These are phyloP conservation scores for Blastocrithidia nonstop DNA, from an alignment of 208 protist species.

Conservation along the genomic window DNA sequence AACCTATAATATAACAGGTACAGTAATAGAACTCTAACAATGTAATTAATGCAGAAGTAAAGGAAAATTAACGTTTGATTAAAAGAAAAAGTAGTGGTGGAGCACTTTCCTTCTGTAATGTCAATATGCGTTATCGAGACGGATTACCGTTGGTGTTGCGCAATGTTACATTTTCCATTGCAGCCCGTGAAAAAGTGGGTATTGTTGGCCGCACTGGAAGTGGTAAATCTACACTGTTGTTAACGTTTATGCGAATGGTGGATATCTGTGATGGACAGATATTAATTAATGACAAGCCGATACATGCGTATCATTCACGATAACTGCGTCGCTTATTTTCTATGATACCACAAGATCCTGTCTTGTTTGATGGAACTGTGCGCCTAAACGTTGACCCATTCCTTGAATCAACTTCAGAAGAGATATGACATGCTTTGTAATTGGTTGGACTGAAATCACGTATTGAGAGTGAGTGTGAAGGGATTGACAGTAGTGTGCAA, in stretches of 20 bases:
- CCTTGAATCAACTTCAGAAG: constrained; percentile 9
- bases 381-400: constrained; percentile 66
- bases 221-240: constrained; percentile 76
- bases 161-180: constrained; percentile 30
- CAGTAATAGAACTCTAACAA: not conserved
- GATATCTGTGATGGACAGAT: constrained; percentile 37
- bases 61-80: not conserved
- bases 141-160: constrained; percentile 46
- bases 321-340: constrained; percentile 47
- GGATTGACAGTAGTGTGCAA: constrained; percentile 20
- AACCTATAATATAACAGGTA: not conserved
- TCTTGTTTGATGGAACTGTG: constrained; percentile 68
- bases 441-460: constrained; percentile 25
- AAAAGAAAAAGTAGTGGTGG: constrained; percentile 7
- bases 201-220: constrained; percentile 74
- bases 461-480: constrained; percentile 9
- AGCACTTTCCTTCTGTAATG: constrained; percentile 38
- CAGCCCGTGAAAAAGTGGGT: constrained; percentile 56
- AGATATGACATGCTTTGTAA: constrained; percentile 26
- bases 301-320: constrained; percentile 17
- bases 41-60: not conserved
- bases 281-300: constrained; percentile 16
- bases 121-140: constrained; percentile 52
- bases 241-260: constrained; percentile 58
- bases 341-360: constrained; percentile 76